These are phyloP conservation scores for Phytophthora sansomeana DNA, from an alignment of 352 stramenopile species.

Conservation along the genomic window DNA sequence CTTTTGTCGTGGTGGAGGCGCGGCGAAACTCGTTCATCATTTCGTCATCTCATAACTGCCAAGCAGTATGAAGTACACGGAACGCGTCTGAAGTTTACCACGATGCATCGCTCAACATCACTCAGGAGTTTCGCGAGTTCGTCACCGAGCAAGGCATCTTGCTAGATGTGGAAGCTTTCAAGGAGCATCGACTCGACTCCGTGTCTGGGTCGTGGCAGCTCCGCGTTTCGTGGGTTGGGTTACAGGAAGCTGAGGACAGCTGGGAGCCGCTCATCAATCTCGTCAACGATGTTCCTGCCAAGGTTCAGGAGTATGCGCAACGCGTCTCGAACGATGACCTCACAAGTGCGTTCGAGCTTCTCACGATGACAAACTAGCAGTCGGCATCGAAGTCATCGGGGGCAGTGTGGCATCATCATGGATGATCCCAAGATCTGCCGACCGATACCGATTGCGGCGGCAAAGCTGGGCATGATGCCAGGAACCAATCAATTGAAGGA, in stretches of 20 bases:
- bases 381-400: too few relatives aligned
- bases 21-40: neutral
- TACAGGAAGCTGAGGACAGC: slow-evolving; percentile 7
- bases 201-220: slow-evolving; percentile 2
- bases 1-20: too few relatives aligned
- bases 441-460: too few relatives aligned
- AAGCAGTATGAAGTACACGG: too few relatives aligned
- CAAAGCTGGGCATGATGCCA: too few relatives aligned
- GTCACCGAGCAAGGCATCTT: slow-evolving; percentile 12
- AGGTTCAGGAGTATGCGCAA: slow-evolving; percentile 7
- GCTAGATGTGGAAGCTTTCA: neutral
- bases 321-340: too few relatives aligned
- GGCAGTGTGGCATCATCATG: too few relatives aligned
- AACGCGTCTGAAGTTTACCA: too few relatives aligned
- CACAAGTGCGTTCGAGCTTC: neutral
- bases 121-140: slow-evolving; percentile 12
- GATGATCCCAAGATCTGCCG: too few relatives aligned
- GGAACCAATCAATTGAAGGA: too few relatives aligned
- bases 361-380: neutral
- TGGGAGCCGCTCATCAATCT: slow-evolving; percentile 1
- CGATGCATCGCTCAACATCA: slow-evolving; percentile 14
- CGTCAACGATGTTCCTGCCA: slow-evolving; percentile 2
- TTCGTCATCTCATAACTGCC: too few relatives aligned
- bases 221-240: slow-evolving; percentile 6
- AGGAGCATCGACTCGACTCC: slow-evolving; percentile 6